A percentile compares a stretch with the other conserved stretches of the same genome.
These are phyloP conservation scores for Glycine latifolia DNA, from an alignment of 306 rosid genomes.

Conservation along the genomic window DNA sequence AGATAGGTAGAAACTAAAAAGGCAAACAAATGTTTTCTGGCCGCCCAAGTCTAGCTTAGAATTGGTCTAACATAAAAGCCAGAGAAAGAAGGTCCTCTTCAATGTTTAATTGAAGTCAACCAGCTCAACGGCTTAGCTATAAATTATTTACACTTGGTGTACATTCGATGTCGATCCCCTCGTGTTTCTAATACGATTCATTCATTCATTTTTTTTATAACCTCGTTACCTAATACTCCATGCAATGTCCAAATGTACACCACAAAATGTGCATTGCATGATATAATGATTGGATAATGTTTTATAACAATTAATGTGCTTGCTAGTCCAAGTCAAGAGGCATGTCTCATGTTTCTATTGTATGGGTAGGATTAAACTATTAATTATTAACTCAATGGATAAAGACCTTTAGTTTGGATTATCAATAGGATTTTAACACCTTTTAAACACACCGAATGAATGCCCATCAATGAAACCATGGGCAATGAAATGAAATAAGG, in stretches of 20 bases:
- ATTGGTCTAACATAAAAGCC: conserved; percentile 13
- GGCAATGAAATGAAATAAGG: too few relatives aligned
- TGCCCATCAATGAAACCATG: too few relatives aligned
- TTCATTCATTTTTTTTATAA: not conserved
- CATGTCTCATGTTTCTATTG: too few relatives aligned
- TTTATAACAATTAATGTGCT: not conserved
- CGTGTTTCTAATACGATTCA: conserved; percentile 11
- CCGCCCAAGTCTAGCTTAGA: conserved; percentile 24
- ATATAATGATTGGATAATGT: not conserved
- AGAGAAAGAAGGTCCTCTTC: not conserved
- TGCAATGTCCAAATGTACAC: conserved; percentile 46
- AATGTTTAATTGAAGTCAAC: conserved; percentile 42
- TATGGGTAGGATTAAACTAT: too few relatives aligned
- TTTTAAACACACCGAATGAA: too few relatives aligned
- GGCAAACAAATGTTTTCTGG: not conserved
- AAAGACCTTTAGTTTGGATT: too few relatives aligned
- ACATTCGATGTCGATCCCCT: conserved; percentile 15
- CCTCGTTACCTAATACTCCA: conserved; percentile 17
- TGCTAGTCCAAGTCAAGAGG: conserved; percentile 27
- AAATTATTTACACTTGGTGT: not conserved
- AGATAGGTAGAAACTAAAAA: not conserved
- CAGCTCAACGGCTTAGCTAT: not conserved
- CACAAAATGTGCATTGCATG: conserved; percentile 21
- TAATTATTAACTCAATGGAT: too few relatives aligned
- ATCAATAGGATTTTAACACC: too few relatives aligned